Evolutionary conservation across 2,329 filamentous ascomycete species (phyloP), one percentile per base, ranked within the genome.

Genomic region (Fusarium nelsonii): DNA sequence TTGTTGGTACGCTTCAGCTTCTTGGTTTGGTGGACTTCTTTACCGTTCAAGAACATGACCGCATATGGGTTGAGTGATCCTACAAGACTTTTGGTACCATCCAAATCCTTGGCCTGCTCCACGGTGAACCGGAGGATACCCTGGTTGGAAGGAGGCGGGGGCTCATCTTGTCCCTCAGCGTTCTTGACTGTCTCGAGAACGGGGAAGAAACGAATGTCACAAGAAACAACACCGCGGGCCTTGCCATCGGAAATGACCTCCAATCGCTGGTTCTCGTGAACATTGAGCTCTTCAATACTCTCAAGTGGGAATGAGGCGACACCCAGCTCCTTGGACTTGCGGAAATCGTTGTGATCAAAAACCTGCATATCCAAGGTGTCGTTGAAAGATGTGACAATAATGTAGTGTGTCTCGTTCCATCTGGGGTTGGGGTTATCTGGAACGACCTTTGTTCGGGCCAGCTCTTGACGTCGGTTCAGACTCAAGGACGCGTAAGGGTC

Each of bases 1-100:
- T 97, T 96, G 82, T 99, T 99, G 63, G 94, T 98, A 65, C 95
- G 91, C 86, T 98, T 99, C 74, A 97, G 87, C 80, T 94, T 97
- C 81, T 94, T 93, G 54, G 94, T 97, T 58, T 89, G 86, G 74
- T 97, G 94, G 6, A 98, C 87, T 77, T 97, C 91, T 80, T 96
- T 97, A 68, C 93, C 92, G 74, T 99, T 99, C 72, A 99, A 88
- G 44, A 97, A 86, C 51, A 99, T 85, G 33, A 90, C 85, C 11
- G 93, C 94, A 72, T 98, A 99, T 3, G 96, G 96, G 79, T 94
- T 98, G 46, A 99, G 90, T 67, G 91, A 87, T 32, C 96, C 96
- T 63, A 98, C 90, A 76, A 99, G 82, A 80, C 94, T 97, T 89
- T 96, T 97, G 70, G 88, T 92, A 51, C 91, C 91, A 75, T 99